These are phyloP conservation scores for Lachancea quebecensis DNA, from an alignment of 805 yeast genomes.

Conservation along the genomic window DNA sequence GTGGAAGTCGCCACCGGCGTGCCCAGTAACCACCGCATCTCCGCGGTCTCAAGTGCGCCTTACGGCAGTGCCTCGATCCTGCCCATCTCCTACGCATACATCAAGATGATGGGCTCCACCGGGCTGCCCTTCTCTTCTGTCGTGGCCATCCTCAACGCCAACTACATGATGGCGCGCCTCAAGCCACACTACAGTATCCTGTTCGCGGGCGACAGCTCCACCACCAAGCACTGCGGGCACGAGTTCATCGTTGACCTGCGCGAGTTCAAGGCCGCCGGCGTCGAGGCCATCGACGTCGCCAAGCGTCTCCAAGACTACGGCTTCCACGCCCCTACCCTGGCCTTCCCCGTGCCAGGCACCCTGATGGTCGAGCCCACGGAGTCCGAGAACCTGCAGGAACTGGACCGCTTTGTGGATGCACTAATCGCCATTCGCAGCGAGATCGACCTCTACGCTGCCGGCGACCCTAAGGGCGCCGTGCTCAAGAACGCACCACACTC, in stretches of 20 bases:
- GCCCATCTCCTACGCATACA: conserved; percentile 91
- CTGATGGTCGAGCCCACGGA: conserved; percentile 98
- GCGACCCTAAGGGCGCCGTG: conserved; percentile 58
- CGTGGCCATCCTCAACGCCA: conserved; percentile 89
- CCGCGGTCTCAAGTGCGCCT: conserved; percentile 86
- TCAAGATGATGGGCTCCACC: conserved; percentile 83
- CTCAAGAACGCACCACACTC: conserved; percentile 92
- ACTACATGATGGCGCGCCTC: conserved; percentile 83
- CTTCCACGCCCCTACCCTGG: conserved; percentile 98
- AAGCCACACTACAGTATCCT: conserved; percentile 65
- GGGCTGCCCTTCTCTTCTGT: conserved; percentile 84
- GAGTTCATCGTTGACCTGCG: conserved; percentile 92
- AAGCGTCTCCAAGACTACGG: conserved; percentile 97
- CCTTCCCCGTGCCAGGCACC: conserved; percentile 97
- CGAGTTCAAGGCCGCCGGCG: conserved; percentile 67
- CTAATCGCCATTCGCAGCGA: conserved; percentile 77
- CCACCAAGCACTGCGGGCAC: conserved; percentile 81
- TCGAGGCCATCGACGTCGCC: conserved; percentile 95
- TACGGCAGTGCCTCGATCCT: conserved; percentile 91
- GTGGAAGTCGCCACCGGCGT: conserved; percentile 42
- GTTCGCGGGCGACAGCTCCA: conserved; percentile 44
- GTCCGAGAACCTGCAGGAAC: conserved; percentile 79
- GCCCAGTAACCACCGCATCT: conserved; percentile 44
- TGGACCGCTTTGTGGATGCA: conserved; percentile 85
- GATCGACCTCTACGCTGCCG: conserved; percentile 63